Conservation (phyloP, 2,329 filamentous ascomycete genomes). For the Diaporthe sp. region DNA sequence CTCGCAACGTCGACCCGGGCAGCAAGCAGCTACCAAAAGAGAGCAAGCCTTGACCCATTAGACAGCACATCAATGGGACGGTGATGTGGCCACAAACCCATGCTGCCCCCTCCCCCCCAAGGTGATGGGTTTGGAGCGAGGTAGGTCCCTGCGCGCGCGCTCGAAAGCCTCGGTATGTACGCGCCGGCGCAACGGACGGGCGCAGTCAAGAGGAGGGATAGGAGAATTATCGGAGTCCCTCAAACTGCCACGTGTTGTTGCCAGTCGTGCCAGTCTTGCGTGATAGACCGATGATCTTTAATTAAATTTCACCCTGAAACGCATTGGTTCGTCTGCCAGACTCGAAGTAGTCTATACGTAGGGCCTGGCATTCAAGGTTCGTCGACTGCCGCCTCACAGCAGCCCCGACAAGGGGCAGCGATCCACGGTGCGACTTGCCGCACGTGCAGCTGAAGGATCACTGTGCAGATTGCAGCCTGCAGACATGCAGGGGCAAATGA, state of each 20-base stretch:
- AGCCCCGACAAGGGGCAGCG: conserved; percentile 9
- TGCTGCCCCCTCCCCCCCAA: neutral
- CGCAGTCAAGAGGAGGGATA: neutral
- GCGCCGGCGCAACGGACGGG: neutral
- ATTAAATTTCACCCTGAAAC: conserved; percentile 1
- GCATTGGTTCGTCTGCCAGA: neutral
- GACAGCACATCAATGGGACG: conserved; percentile 3
- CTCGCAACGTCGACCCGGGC: neutral
- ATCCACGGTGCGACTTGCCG: conserved; percentile 26
- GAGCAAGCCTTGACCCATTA: neutral
- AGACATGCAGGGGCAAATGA: conserved; percentile 30
- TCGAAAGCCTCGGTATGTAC: neutral
- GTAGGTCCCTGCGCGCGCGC: conserved; percentile 2
- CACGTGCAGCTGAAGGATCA: conserved; percentile 18
- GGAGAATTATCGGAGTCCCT: neutral
- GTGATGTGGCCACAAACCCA: neutral
- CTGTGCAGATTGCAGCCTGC: conserved; percentile 30
- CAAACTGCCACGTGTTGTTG: conserved; percentile 13
- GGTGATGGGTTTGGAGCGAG: neutral
- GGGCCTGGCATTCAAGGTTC: neutral
- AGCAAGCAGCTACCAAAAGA: neutral
- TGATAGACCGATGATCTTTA: neutral
- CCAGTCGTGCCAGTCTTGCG: neutral
- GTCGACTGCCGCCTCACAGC: neutral
- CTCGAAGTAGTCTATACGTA: neutral